Conservation (phyloP, 2,329 filamentous ascomycete species). For the Neoascochyta sp. region DNA sequence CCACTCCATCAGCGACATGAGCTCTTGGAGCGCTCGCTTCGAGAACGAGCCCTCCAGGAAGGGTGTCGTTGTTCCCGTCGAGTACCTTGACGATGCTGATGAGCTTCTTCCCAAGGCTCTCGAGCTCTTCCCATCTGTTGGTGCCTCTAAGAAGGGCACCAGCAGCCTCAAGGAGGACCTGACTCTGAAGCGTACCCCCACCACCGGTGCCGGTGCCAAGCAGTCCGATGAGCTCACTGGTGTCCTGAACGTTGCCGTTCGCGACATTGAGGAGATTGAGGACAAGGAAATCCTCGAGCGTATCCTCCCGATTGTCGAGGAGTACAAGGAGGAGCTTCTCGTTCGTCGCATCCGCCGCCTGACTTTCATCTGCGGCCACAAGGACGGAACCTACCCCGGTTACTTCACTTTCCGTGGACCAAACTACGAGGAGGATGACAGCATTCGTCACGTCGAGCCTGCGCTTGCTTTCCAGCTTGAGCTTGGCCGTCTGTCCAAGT, state of each 20-base stretch:
- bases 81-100: constrained; percentile 90
- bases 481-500: constrained; percentile 87
- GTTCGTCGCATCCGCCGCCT: constrained; percentile 79
- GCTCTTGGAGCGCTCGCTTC: constrained; percentile 71
- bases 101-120: constrained; percentile 80
- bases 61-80: constrained; percentile 90
- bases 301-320: constrained; percentile 70
- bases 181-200: constrained; percentile 65
- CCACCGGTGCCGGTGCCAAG: constrained; percentile 34
- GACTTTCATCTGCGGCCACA: constrained; percentile 94
- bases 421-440: constrained; percentile 82
- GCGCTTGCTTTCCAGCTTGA: constrained; percentile 98
- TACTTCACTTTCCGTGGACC: constrained; percentile 99
- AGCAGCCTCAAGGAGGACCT: constrained; percentile 34
- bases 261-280: constrained; percentile 77
- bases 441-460: constrained; percentile 95
- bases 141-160: constrained; percentile 54
- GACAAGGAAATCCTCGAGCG: constrained; percentile 77
- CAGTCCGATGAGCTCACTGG: constrained; percentile 78
- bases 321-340: constrained; percentile 79
- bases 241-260: constrained; percentile 87
- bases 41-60: constrained; percentile 75
- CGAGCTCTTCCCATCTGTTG: constrained; percentile 68
- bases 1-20: constrained; percentile 95
- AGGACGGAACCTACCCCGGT: constrained; percentile 88